Evolutionary conservation across 2,329 filamentous ascomycete species (phyloP).

Genomic region (Alternaria sp.): DNA sequence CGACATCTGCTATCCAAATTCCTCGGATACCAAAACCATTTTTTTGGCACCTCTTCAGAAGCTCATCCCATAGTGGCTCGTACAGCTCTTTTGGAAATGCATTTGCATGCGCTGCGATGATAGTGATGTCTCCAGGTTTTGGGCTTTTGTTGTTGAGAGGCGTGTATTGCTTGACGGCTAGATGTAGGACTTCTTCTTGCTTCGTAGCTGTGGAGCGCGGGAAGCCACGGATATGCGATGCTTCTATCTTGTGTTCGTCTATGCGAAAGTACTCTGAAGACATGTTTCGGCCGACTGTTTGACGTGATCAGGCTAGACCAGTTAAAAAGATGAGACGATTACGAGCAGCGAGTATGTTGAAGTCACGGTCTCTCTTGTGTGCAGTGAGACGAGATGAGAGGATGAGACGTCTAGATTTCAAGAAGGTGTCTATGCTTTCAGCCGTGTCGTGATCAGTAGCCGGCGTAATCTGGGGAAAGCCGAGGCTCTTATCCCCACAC

Average conservation of each 20-base stretch:
- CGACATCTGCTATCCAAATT: constrained; percentile 92
- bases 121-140: constrained; percentile 78
- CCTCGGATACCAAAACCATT: constrained; percentile 74
- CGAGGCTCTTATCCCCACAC: constrained; percentile 27
- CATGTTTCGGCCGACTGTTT: constrained; percentile 40
- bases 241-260: constrained; percentile 72
- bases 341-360: neutral
- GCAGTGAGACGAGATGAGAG: neutral
- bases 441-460: constrained; percentile 27
- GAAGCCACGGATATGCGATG: constrained; percentile 83
- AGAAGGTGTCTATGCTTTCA: constrained; percentile 5
- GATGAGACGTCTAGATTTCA: neutral
- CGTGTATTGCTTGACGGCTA: constrained; percentile 88
- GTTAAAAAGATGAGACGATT: neutral
- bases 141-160: constrained; percentile 74
- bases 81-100: constrained; percentile 96
- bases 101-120: constrained; percentile 89
- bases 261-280: constrained; percentile 65
- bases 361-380: neutral
- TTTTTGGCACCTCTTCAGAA: constrained; percentile 66
- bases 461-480: constrained; percentile 34
- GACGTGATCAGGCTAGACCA: constrained; percentile 5
- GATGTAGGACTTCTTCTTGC: constrained; percentile 76
- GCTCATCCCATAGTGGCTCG: constrained; percentile 88
- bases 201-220: constrained; percentile 73